Evolutionary conservation across 345 rosid species (phyloP).

Genomic region (Dipteronia sinensis): DNA sequence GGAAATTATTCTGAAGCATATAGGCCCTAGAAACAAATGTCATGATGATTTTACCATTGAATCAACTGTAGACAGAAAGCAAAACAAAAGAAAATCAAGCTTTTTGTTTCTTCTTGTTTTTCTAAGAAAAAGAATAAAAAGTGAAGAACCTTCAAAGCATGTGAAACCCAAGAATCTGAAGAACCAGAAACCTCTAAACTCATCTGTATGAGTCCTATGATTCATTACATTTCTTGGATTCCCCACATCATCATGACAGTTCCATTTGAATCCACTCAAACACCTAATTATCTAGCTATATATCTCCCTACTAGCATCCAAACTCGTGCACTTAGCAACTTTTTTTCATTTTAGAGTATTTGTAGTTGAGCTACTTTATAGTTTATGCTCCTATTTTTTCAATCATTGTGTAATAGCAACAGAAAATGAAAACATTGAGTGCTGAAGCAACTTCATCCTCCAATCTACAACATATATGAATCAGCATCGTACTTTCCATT

Average conservation of each 20-base stretch:
- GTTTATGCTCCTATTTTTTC: not conserved
- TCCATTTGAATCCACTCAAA: not conserved
- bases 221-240: not conserved
- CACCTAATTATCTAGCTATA: not conserved
- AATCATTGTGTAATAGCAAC: not conserved
- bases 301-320: not conserved
- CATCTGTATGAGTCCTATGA: not conserved
- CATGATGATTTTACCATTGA: not conserved
- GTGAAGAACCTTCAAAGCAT: not conserved
- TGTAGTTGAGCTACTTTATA: not conserved
- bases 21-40: not conserved
- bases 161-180: not conserved
- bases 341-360: not conserved
- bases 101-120: not conserved
- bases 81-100: not conserved
- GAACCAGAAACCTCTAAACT: not conserved
- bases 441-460: constrained; percentile 1
- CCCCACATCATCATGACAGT: not conserved
- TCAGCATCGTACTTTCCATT: constrained; percentile 16
- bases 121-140: not conserved
- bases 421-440: not conserved
- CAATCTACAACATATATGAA: not conserved
- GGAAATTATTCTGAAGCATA: not conserved
- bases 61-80: not conserved
- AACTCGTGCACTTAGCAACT: not conserved